phyloP scores from a whole-genome alignment of 768 basidiomycete species.

The Leccinum incarnatum region DNA sequence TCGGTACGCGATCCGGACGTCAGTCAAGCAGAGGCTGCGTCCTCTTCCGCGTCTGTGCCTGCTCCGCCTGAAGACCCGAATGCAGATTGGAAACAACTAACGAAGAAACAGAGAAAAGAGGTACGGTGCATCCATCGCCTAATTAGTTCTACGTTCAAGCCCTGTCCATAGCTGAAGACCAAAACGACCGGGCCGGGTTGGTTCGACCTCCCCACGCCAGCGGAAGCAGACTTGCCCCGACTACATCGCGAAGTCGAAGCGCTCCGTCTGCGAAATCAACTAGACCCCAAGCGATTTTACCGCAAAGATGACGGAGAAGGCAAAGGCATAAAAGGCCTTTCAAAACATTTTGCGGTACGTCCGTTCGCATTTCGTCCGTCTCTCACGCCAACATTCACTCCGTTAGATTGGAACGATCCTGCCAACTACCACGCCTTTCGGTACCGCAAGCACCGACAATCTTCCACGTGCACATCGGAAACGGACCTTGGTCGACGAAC shows the following conservation, averaged over 20 bases:
- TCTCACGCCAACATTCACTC: slow-evolving; percentile 11
- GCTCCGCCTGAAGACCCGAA: slow-evolving; percentile 62
- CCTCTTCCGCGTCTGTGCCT: slow-evolving; percentile 49
- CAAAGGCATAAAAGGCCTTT: slow-evolving; percentile 78
- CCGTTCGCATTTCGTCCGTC: slow-evolving; percentile 8
- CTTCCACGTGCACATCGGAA: slow-evolving; percentile 69
- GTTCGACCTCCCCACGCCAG: slow-evolving; percentile 86
- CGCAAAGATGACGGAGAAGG: slow-evolving; percentile 83
- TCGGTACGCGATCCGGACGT: slow-evolving; percentile 61
- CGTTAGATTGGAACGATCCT: slow-evolving; percentile 76
- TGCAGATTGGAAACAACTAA: slow-evolving; percentile 63
- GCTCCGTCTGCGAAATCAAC: slow-evolving; percentile 77
- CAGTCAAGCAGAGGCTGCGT: slow-evolving; percentile 48
- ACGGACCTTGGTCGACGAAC: slow-evolving; percentile 82
- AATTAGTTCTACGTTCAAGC: background rate
- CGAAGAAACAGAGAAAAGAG: slow-evolving; percentile 69
- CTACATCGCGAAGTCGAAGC: slow-evolving; percentile 86
- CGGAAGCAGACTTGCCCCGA: slow-evolving; percentile 74
- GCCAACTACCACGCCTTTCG: slow-evolving; percentile 69
- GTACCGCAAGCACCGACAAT: slow-evolving; percentile 65
- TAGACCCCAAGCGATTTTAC: slow-evolving; percentile 93
- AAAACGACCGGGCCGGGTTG: slow-evolving; percentile 77
- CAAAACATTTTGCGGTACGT: slow-evolving; percentile 86
- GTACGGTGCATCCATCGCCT: slow-evolving; percentile 37
- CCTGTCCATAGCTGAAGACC: slow-evolving; percentile 50